Base-by-base conservation (phyloP, 495 filamentous ascomycete species). In the Parachaetomium inaequale region DNA sequence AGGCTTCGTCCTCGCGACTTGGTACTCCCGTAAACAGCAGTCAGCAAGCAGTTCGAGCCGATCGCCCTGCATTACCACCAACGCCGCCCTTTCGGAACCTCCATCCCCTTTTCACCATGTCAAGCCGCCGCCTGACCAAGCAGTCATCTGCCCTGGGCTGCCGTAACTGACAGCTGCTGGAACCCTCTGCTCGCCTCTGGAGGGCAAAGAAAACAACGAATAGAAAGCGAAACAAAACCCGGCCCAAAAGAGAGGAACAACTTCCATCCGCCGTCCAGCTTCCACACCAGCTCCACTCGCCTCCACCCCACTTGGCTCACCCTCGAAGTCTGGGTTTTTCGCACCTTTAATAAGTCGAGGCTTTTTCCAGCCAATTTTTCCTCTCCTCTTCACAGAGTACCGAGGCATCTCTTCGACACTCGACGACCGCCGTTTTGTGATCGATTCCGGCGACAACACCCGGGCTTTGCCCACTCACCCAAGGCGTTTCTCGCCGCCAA, bases 401-500 rank as follows among this genome's bases (percentile, higher is more conserved):
- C 17, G 25, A 57, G 31, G 10, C n/a, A 52, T 31, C 51, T 54
- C 59, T 31, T 38, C 64, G 31, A 43, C 70, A 17, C 49, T 42
- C 45, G 52, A 61, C 25, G 25, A 29, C 59, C 58, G 70, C 70
- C 36, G 66, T 71, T 71, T 71, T 73, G 68, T 53, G 58, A 55
- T 64, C 62, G 66, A 50, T 55, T 36, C 55, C 38, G 62, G 58
- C 63, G 56, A 61, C 57, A 34, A 54, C 38, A 52, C 59, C 57
- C 63, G 65, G 67, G 65, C 58, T 67, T 53, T 66, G 71, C 71
- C 71, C 71, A 67, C 67, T 62, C 66, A 51, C 59, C 46, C 55
- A 54, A 66, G 71, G 71, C 69, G 69, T 59, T 61, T 19, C 63
- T 70, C 64, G 71, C 69, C 71, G 64, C 66, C 71, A 66, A 68